Evolutionary conservation across 225 moss, liverwort and hornwort genomes (phyloP), one percentile per base, ranked within the genome.

Genomic region (Anthoceros angustus): DNA sequence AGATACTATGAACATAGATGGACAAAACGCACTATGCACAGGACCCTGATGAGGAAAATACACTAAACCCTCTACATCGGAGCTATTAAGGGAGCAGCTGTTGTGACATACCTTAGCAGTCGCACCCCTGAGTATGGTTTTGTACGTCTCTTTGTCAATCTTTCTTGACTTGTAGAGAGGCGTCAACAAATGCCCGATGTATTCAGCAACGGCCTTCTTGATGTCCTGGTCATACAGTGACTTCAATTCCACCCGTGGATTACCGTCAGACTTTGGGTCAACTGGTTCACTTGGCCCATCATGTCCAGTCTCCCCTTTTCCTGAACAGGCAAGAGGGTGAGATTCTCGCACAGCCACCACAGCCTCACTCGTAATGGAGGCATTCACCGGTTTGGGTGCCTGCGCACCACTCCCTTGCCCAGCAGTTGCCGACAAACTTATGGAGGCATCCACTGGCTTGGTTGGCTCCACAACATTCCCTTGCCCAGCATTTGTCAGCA

Each of bases 51-150:
- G 32, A 32, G 32, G 32, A 32, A 32, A 32, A 32, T 32, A 32
- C 32, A 32, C 32, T 32, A 32, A 32, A 1, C 32, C 32, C 32
- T 32, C 32, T 32, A 32, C 25, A 65, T 12, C 2, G 23, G 26
- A 41, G 1, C 18, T 12, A 16, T 12, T 24, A 63, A 67, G 41
- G 25, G 39, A 10, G 39, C 62, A 62, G 48, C 62, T 21, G 11
- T 42, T 41, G 61, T 40, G 46, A 12, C 9, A 71, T 63, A 77
- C 85, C 82, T 85, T 85, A 0, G 85, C 82, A 62, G 85, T 85
- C 12, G 85, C 77, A 74, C 82, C 82, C 76, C 82, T 85, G 69
- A 85, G 79, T 60, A 85, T 85, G 41, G 85, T 75, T 82, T 85
- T 85, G 61, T 79, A 85, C 43, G 82, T 79, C 60, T 85, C 82